Percentiles rank a stretch among this genome's conserved stretches.
phyloP scores from a whole-genome alignment of 495 filamentous ascomycete species.

The Thozetella sp. region DNA sequence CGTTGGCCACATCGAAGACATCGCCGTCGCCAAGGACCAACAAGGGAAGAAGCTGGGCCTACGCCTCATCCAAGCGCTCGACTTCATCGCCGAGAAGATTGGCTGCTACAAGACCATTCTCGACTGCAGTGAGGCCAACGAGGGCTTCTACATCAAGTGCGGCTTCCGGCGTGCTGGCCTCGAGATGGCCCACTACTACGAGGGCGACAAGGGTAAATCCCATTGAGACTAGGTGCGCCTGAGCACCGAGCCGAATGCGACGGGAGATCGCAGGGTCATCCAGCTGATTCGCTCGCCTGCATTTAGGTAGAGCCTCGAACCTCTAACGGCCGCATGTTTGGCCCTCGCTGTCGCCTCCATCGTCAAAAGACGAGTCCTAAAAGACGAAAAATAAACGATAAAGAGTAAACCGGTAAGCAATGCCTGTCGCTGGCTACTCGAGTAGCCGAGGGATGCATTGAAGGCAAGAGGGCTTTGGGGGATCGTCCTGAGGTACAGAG shows the following conservation, averaged over 20 bases:
- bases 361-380: no score
- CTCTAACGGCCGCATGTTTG: no score
- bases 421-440: background rate
- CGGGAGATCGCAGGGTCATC: background rate
- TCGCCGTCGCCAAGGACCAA: constrained; percentile 89
- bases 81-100: constrained; percentile 80
- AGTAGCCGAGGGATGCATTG: no score
- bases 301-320: no score
- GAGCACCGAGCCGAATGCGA: background rate
- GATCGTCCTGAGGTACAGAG: no score
- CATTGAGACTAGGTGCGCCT: no score
- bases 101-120: constrained; percentile 88
- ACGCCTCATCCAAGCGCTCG: constrained; percentile 90
- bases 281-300: background rate
- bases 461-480: no score
- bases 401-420: background rate
- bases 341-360: no score
- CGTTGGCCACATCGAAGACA: constrained; percentile 98
- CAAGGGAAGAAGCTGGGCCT: constrained; percentile 96
- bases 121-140: constrained; percentile 71
- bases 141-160: constrained; percentile 98
- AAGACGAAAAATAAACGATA: no score
- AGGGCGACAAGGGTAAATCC: constrained; percentile 47
- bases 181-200: constrained; percentile 97
- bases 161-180: constrained; percentile 91